Percentiles rank a stretch among this genome's conserved stretches.
Conservation (phyloP, 495 filamentous ascomycete species). For the Cercophora sp. region DNA sequence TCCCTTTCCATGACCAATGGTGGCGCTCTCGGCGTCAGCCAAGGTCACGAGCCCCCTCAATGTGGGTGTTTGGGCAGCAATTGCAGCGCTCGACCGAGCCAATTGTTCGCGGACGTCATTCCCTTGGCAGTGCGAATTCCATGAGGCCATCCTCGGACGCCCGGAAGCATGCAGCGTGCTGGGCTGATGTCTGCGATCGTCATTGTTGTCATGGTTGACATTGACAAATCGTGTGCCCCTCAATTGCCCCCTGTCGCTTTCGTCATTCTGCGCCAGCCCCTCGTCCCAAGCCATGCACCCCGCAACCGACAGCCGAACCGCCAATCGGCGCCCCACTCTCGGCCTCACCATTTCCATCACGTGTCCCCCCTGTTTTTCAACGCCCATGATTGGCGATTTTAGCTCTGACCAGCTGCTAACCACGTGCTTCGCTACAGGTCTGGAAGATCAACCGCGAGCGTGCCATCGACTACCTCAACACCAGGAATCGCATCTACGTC, state of each 20-base stretch:
- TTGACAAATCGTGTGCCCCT: slow-evolving; percentile 7
- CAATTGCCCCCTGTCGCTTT: slow-evolving; percentile 21
- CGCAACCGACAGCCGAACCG: slow-evolving; percentile 28
- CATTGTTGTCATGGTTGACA: slow-evolving; percentile 13
- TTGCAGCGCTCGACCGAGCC: background rate
- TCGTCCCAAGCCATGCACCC: slow-evolving; percentile 31
- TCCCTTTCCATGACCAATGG: background rate
- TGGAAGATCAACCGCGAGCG: slow-evolving; percentile 99
- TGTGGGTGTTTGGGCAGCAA: background rate
- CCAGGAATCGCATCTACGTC: slow-evolving; percentile 96
- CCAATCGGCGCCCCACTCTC: background rate
- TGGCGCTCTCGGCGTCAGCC: background rate
- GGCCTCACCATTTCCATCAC: slow-evolving; percentile 18
- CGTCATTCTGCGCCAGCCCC: slow-evolving; percentile 26
- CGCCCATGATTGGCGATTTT: slow-evolving; percentile 8
- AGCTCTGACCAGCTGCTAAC: too few relatives aligned
- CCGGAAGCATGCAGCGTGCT: slow-evolving; percentile 6
- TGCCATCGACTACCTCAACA: slow-evolving; percentile 98
- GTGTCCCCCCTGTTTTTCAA: slow-evolving; percentile 18
- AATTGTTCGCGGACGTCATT: slow-evolving; percentile 21
- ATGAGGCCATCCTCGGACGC: slow-evolving; percentile 1
- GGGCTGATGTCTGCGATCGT: slow-evolving; percentile 14
- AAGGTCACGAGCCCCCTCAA: slow-evolving; percentile 16
- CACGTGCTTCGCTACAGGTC: too few relatives aligned
- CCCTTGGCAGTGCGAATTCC: slow-evolving; percentile 14